Evolutionary conservation across 2,329 filamentous ascomycete species (phyloP).

Genomic region (Cucurbitaria berberidis): DNA sequence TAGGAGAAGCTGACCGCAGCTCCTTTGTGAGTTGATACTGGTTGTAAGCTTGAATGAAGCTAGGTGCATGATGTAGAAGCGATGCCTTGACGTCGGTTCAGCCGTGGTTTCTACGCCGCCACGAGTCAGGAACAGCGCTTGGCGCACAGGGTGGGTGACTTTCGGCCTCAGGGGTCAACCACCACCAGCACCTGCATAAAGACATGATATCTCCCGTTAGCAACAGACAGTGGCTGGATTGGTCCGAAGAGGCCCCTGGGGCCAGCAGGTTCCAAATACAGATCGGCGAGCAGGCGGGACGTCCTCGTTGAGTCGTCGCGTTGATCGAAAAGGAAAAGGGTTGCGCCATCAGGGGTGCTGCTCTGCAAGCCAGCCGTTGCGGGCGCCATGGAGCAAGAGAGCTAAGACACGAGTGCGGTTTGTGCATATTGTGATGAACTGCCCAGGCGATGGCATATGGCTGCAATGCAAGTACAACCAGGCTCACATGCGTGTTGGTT

Average conservation of each 20-base stretch:
- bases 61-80: not conserved
- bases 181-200: constrained; percentile 8
- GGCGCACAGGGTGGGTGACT: not conserved
- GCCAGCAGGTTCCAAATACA: constrained; percentile 6
- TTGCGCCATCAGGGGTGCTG: constrained; percentile 11
- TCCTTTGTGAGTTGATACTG: not conserved
- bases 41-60: constrained; percentile 1
- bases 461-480: too few relatives aligned
- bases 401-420: not conserved
- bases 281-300: not conserved
- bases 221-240: constrained; percentile 7
- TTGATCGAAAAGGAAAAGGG: not conserved
- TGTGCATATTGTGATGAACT: not conserved
- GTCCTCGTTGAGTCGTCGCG: constrained; percentile 5
- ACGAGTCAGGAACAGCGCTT: constrained; percentile 1
- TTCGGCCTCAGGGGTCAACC: constrained; percentile 7
- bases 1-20: too few relatives aligned
- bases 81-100: not conserved
- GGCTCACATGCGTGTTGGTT: not conserved
- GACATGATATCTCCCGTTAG: not conserved
- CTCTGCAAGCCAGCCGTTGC: constrained; percentile 24
- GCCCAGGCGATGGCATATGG: not conserved
- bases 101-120: constrained; percentile 1
- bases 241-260: constrained; percentile 6
- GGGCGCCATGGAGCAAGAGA: not conserved